Evolutionary conservation across 352 stramenopile genomes (phyloP).

Genomic region (Thalassiosira oceanica): DNA sequence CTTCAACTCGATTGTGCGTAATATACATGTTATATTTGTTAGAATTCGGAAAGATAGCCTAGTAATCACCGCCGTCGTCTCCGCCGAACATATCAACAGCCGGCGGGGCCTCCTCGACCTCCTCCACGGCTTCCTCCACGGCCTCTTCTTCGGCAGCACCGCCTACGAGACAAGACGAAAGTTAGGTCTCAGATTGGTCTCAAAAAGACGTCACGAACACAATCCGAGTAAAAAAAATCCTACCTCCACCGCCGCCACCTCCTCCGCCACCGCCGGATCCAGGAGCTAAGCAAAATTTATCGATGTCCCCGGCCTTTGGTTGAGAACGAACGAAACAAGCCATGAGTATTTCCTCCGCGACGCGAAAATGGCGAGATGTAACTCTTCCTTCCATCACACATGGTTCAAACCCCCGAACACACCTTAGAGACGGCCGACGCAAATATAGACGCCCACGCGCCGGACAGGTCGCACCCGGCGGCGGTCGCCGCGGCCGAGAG

Average conservation of each 20-base stretch:
- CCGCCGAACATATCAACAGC: slow-evolving; percentile 53
- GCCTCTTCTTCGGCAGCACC: slow-evolving; percentile 37
- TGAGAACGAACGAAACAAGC: slow-evolving; percentile 1
- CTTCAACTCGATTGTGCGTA: slow-evolving; percentile 7
- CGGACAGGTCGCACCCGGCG: slow-evolving; percentile 62
- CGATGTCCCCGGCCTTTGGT: slow-evolving; percentile 38
- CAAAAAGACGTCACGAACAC: too few species aligned
- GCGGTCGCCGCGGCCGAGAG: slow-evolving; percentile 61
- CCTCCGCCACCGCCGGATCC: slow-evolving; percentile 64
- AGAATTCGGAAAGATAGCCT: slow-evolving; percentile 30
- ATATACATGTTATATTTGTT: slow-evolving; percentile 27
- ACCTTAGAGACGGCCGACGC: slow-evolving; percentile 49
- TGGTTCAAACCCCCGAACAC: too few species aligned
- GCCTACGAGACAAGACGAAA: too few species aligned
- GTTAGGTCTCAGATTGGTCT: too few species aligned
- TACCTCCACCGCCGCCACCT: slow-evolving; percentile 50
- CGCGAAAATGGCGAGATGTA: too few species aligned
- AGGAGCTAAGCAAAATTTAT: slow-evolving; percentile 55
- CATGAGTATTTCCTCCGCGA: too few species aligned
- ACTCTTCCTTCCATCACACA: too few species aligned
- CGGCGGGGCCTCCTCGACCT: slow-evolving; percentile 56
- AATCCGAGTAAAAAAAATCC: too few species aligned
- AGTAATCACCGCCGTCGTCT: slow-evolving; percentile 47
- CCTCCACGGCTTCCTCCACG: slow-evolving; percentile 24
- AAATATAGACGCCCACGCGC: slow-evolving; percentile 68